Percentiles rank a stretch among this genome's conserved stretches.
Evolutionary conservation across 768 basidiomycete species (phyloP).

Genomic region (Boletus huronensis): DNA sequence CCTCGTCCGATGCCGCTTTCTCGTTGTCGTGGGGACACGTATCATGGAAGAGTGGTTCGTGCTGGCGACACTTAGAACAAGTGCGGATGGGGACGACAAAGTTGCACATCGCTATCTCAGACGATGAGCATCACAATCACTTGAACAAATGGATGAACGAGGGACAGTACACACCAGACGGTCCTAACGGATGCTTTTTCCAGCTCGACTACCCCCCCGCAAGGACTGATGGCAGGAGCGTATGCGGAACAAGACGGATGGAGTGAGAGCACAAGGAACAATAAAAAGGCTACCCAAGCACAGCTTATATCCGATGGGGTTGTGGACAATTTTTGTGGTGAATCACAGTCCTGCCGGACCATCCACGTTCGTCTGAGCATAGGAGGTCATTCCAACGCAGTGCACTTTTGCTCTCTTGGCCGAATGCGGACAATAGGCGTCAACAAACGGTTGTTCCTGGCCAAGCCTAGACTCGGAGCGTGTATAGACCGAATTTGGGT

Average conservation of each 20-base stretch:
- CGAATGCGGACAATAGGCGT: slow-evolving; percentile 7
- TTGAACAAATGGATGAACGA: background rate
- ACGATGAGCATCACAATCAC: background rate
- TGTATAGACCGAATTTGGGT: slow-evolving; percentile 4
- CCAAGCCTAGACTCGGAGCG: background rate
- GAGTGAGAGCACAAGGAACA: background rate
- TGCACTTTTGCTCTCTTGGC: slow-evolving; percentile 10
- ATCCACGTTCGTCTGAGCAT: background rate
- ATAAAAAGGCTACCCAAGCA: background rate
- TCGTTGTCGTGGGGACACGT: slow-evolving; percentile 14
- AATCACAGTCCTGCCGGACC: slow-evolving; percentile 7
- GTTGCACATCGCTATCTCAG: slow-evolving; percentile 26
- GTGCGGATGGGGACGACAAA: slow-evolving; percentile 29
- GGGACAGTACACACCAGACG: background rate
- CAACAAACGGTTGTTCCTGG: background rate
- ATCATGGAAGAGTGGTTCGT: slow-evolving; percentile 27
- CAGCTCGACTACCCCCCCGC: background rate
- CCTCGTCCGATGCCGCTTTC: slow-evolving; percentile 18
- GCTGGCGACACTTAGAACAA: slow-evolving; percentile 27
- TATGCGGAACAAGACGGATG: background rate
- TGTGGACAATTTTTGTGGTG: slow-evolving; percentile 1
- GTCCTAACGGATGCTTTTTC: background rate
- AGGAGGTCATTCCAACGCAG: slow-evolving; percentile 6
- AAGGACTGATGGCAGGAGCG: background rate
- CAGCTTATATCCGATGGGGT: slow-evolving; percentile 10